A percentile compares a stretch with the other conserved stretches of the same genome.
Evolutionary conservation across 805 yeast genomes (phyloP).

Genomic region (Candida hungchunana): DNA sequence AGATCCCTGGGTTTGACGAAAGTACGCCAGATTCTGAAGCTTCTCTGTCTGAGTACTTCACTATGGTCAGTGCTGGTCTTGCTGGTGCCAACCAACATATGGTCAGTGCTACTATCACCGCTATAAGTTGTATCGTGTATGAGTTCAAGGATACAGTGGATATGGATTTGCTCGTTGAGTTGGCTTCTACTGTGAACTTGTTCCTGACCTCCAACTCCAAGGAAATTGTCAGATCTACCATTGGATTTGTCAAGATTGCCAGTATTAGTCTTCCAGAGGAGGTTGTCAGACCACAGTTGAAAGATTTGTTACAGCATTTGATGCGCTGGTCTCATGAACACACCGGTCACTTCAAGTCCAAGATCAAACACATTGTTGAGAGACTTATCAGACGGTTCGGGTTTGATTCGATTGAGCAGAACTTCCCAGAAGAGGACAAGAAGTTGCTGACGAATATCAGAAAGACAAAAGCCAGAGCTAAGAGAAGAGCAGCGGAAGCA

Average conservation of each 20-base stretch:
- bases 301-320: conserved; percentile 62
- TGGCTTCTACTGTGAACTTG: conserved; percentile 81
- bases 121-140: conserved; percentile 78
- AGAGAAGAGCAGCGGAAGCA: conserved; percentile 53
- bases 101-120: conserved; percentile 95
- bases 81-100: conserved; percentile 92
- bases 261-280: conserved; percentile 80
- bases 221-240: conserved; percentile 90
- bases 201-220: conserved; percentile 87
- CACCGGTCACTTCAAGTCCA: conserved; percentile 89
- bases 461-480: conserved; percentile 80
- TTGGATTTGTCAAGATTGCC: conserved; percentile 92
- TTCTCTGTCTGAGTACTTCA: conserved; percentile 74
- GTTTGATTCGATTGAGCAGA: conserved; percentile 71
- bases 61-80: conserved; percentile 93
- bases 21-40: conserved; percentile 63
- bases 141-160: conserved; percentile 74
- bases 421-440: conserved; percentile 87
- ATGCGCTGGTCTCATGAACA: conserved; percentile 95
- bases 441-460: conserved; percentile 81
- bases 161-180: conserved; percentile 58
- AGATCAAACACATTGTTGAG: conserved; percentile 90
- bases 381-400: conserved; percentile 88
- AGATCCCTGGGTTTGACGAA: conserved; percentile 63
- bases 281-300: conserved; percentile 60